Percentiles rank a stretch among this genome's conserved stretches.
These are phyloP conservation scores for Luffa aegyptiaca DNA, from an alignment of 306 rosid genomes.

Conservation along the genomic window DNA sequence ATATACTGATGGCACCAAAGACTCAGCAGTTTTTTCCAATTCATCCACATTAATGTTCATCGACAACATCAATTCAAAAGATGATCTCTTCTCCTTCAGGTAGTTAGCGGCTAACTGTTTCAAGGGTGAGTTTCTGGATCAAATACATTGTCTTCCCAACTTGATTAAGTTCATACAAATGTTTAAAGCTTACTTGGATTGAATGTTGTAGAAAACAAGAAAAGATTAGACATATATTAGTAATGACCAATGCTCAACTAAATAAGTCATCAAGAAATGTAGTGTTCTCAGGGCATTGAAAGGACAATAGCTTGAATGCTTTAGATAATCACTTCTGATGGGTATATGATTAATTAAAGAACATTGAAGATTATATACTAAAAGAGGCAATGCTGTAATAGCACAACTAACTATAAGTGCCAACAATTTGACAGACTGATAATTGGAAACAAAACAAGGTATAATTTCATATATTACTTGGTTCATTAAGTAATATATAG, in stretches of 20 bases:
- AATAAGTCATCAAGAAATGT: background rate
- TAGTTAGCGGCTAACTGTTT: conserved; percentile 85
- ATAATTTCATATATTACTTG: background rate
- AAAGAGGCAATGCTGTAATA: background rate
- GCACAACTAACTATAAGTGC: background rate
- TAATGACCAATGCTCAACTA: background rate
- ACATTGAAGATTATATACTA: background rate
- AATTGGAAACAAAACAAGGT: background rate
- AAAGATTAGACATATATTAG: background rate
- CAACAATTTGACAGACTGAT: background rate
- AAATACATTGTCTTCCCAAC: background rate
- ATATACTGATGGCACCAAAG: conserved; percentile 68
- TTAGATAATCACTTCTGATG: background rate
- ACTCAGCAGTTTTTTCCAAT: conserved; percentile 43
- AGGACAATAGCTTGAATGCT: background rate
- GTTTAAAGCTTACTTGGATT: background rate
- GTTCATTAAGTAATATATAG: background rate
- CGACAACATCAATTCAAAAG: conserved; percentile 57
- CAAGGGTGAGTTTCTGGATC: conserved; percentile 15
- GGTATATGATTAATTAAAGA: background rate
- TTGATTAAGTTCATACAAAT: background rate
- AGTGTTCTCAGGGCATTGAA: background rate
- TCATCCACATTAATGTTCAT: conserved; percentile 55
- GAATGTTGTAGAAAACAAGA: background rate
- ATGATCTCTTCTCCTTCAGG: conserved; percentile 73